Base-by-base conservation (phyloP, 306 rosid genomes). In the Lagenaria siceraria region DNA sequence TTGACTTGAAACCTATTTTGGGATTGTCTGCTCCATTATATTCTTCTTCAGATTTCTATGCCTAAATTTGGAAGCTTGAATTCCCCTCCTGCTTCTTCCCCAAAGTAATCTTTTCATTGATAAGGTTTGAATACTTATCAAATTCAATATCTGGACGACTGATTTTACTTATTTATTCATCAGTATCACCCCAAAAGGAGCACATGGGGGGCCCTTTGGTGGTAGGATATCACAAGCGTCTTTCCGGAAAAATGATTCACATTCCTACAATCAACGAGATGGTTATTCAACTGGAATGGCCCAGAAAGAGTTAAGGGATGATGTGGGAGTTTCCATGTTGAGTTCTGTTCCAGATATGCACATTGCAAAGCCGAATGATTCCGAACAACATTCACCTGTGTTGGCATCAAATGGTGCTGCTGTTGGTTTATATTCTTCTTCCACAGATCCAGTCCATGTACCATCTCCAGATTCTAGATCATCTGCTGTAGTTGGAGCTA, bases 371-470 rank as follows among this genome's bases (percentile, higher is more conserved):
- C 82, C 90, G n/a, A 85, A 83, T 80, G 81, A 38, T 38, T 62
- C 78, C 64, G 89, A 86, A 17, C 85, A 85, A 65, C 81, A 79
- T 76, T 81, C 97, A 82, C 80, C 88, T 18, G 48, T 80, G 48
- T 59, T 58, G 56, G 87, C 87, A 19, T 85, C 93, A 65, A 83
- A 80, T 83, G 88, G 86, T 80, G 87, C 98, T 82, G 89, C 88
- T 82, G 83, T 96, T 73, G 98, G 98, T 77, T 85, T 96, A 78
- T 92, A 96, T 90, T 90, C 96, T 55, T 96, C 99, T 83, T 86
- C 98, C 58, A 90, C 94, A 22, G 99, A 96, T 87, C 99, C 99
- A 22, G 99, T 96, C 78, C 99, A 96, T 75, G 98, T 96, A 68
- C 99, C 99, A 62, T 92, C 99, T 78, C 98, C 98, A 56, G 98